Evolutionary conservation across 306 rosid species (phyloP).

Genomic region (Cucumis hystrix): DNA sequence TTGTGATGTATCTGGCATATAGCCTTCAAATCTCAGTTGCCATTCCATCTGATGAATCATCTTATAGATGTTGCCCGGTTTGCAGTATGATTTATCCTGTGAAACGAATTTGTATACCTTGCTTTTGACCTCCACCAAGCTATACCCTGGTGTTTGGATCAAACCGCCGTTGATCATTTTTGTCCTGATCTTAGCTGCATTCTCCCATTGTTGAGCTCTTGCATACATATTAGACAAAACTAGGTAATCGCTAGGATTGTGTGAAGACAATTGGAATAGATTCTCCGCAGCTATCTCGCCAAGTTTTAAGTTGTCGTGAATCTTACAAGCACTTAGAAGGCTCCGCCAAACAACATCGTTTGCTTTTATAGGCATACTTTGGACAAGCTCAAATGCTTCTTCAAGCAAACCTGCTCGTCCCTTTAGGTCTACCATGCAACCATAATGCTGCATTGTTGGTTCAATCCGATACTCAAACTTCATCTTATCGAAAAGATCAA

Average conservation of each 20-base stretch:
- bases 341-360: constrained; percentile 72
- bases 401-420: constrained; percentile 58
- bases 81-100: constrained; percentile 48
- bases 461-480: constrained; percentile 38
- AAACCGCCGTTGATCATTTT: constrained; percentile 35
- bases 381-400: constrained; percentile 51
- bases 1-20: constrained; percentile 55
- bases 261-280: constrained; percentile 27
- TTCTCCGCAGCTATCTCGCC: constrained; percentile 50
- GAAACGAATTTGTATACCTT: constrained; percentile 60
- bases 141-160: constrained; percentile 50
- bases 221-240: constrained; percentile 66
- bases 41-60: constrained; percentile 97
- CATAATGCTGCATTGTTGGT: constrained; percentile 59
- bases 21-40: constrained; percentile 86
- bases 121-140: constrained; percentile 64
- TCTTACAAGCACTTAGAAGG: constrained; percentile 66
- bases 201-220: constrained; percentile 44
- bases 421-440: constrained; percentile 77
- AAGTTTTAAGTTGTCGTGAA: constrained; percentile 44
- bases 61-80: constrained; percentile 24
- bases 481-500: constrained; percentile 39
- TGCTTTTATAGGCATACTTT: constrained; percentile 40
- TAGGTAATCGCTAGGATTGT: constrained; percentile 54
- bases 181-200: constrained; percentile 48